Conservation (phyloP, 208 protist species). For the Angomonas deanei region DNA sequence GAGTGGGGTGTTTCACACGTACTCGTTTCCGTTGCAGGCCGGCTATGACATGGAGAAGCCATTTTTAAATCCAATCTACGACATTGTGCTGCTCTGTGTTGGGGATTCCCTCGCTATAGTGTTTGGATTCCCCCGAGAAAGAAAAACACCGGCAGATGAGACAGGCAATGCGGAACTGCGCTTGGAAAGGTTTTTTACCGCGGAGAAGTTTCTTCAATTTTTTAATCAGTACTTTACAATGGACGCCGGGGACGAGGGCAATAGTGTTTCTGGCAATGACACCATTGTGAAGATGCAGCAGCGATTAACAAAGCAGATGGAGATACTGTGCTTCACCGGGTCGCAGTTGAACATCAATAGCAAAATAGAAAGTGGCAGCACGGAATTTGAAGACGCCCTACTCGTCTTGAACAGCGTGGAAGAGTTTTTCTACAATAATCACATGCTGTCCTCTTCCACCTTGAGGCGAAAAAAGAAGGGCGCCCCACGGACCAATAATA, state of each 20-base stretch:
- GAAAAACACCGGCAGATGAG: too few relatives aligned
- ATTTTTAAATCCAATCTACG: neutral
- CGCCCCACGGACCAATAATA: too few relatives aligned
- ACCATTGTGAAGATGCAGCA: neutral
- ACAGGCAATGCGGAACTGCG: too few relatives aligned
- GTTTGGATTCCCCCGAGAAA: neutral
- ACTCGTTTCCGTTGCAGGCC: neutral
- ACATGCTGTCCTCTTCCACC: neutral
- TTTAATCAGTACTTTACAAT: neutral
- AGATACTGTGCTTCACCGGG: neutral
- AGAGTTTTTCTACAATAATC: neutral
- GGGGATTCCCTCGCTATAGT: neutral
- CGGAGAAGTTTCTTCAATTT: neutral
- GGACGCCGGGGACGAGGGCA: neutral
- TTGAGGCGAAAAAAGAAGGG: neutral
- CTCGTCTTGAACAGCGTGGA: neutral
- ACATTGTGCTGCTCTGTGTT: neutral
- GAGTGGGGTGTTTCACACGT: neutral
- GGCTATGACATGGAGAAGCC: neutral
- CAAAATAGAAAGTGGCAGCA: neutral
- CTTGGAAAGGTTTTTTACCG: neutral
- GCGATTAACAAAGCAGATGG: neutral
- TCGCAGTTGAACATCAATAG: neutral
- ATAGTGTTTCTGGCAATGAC: neutral
- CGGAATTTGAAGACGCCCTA: neutral